Evolutionary conservation across 139 green algal genomes (phyloP).

Genomic region (Chlorella ohadii): DNA sequence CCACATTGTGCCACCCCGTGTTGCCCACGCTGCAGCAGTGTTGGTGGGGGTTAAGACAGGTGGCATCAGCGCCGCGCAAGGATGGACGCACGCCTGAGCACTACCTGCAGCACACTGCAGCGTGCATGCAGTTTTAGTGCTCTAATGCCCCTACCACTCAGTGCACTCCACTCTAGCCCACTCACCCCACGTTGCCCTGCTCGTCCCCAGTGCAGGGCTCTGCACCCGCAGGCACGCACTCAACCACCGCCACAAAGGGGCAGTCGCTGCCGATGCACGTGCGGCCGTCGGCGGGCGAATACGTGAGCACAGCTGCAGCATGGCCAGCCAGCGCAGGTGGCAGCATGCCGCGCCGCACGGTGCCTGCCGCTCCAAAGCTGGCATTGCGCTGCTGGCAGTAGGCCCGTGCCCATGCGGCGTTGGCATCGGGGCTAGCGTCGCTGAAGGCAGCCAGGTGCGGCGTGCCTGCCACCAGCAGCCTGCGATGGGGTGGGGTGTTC

Average conservation of each 20-base stretch:
- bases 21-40: slow-evolving; percentile 19
- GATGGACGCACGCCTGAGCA: no score
- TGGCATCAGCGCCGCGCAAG: no score
- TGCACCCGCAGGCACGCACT: slow-evolving; percentile 18
- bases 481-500: no score
- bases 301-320: not conserved
- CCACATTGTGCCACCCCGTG: slow-evolving; percentile 8
- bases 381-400: slow-evolving; percentile 22
- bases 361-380: not conserved
- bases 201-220: not conserved
- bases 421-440: no score
- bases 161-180: no score
- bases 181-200: slow-evolving; percentile 25
- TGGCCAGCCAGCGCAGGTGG: not conserved
- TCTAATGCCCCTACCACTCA: no score
- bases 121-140: no score
- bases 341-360: slow-evolving; percentile 16
- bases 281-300: not conserved
- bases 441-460: slow-evolving; percentile 7
- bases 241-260: slow-evolving; percentile 11
- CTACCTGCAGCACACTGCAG: no score
- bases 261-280: not conserved
- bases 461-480: not conserved
- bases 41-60: no score
- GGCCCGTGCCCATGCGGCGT: not conserved